These are phyloP conservation scores for Boletus fagicola DNA, from an alignment of 768 basidiomycete genomes.

Conservation along the genomic window DNA sequence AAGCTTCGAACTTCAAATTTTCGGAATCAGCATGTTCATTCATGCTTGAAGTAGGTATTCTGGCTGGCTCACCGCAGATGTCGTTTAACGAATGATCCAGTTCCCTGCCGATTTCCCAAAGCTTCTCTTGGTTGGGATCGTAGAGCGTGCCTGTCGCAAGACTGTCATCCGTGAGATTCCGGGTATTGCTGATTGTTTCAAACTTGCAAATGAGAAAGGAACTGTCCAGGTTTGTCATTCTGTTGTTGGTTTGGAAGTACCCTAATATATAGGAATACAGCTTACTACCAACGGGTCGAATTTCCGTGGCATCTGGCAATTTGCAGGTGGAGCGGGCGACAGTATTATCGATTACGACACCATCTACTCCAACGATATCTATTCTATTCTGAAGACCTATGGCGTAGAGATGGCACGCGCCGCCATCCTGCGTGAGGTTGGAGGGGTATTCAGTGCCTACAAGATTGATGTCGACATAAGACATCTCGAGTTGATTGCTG, in stretches of 20 bases:
- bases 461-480: constrained; percentile 93
- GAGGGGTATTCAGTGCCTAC: constrained; percentile 90
- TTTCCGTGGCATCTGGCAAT: constrained; percentile 84
- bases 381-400: constrained; percentile 85
- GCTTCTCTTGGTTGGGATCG: constrained; percentile 87
- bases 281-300: constrained; percentile 93
- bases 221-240: constrained; percentile 41
- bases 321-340: constrained; percentile 50
- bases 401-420: constrained; percentile 96
- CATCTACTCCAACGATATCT: constrained; percentile 94
- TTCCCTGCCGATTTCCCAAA: constrained; percentile 89
- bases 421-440: constrained; percentile 87
- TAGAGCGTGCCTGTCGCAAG: constrained; percentile 82
- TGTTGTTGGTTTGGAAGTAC: background rate
- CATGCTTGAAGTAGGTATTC: constrained; percentile 70
- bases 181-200: constrained; percentile 86
- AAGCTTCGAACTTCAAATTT: constrained; percentile 74
- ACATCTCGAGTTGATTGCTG: constrained; percentile 95
- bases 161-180: constrained; percentile 89
- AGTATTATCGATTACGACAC: constrained; percentile 71
- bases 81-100: constrained; percentile 39
- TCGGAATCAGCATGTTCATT: constrained; percentile 67
- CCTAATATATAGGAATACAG: constrained; percentile 36
- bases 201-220: constrained; percentile 50
- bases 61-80: background rate